These are phyloP conservation scores for Candida lessepsii DNA, from an alignment of 805 yeast genomes.

Conservation along the genomic window DNA sequence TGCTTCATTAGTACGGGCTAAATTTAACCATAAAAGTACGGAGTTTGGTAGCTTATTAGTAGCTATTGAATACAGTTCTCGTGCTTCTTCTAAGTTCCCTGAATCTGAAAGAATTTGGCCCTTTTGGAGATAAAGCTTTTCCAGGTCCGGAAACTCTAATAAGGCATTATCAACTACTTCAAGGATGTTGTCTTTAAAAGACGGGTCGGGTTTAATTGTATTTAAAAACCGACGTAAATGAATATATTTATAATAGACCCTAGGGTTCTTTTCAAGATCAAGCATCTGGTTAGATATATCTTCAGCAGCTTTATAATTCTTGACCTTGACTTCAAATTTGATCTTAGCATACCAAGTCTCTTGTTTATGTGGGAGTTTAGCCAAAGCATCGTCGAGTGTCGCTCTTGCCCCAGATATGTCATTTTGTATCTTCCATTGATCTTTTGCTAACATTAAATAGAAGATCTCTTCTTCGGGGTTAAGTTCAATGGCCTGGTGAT, in stretches of 20 bases:
- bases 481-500: constrained; percentile 51
- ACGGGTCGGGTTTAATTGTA: background rate
- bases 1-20: constrained; percentile 49
- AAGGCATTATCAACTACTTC: constrained; percentile 47
- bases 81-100: constrained; percentile 37
- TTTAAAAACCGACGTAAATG: constrained; percentile 22
- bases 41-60: constrained; percentile 46
- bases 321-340: constrained; percentile 54
- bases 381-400: constrained; percentile 50
- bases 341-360: constrained; percentile 72
- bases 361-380: constrained; percentile 44
- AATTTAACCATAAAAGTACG: constrained; percentile 52
- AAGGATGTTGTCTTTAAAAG: constrained; percentile 8
- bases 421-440: constrained; percentile 50
- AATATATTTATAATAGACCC: constrained; percentile 54
- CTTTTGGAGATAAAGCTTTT: constrained; percentile 59
- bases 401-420: constrained; percentile 52
- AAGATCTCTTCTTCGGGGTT: constrained; percentile 53
- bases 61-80: constrained; percentile 49
- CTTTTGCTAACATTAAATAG: constrained; percentile 71
- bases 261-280: constrained; percentile 29
- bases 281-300: constrained; percentile 22
- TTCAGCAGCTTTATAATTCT: constrained; percentile 41
- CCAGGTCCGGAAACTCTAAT: constrained; percentile 44
- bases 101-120: constrained; percentile 50